Evolutionary conservation across 495 filamentous ascomycete species (phyloP), one percentile per base, ranked within the genome.

Genomic region (Penicillium silybi): DNA sequence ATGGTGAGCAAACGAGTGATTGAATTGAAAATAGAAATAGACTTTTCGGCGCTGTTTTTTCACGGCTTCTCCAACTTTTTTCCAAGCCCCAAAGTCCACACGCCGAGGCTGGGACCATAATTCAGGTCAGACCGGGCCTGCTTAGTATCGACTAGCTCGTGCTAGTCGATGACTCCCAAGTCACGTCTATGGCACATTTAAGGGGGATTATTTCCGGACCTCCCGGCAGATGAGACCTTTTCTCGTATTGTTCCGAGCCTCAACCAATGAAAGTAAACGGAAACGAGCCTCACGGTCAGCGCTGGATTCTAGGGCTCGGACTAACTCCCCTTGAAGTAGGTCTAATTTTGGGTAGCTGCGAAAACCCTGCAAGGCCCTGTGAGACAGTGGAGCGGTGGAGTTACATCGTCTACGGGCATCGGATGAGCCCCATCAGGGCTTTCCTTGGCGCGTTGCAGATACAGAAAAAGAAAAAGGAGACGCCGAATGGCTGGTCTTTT

Each of bases 351-450:
- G 29, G 11, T 26, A 32, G 39, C n/a, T 13, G 18, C 13, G 23
- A 25, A 19, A 38, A 25, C 11, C 41, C 16, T 19, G 46, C n/a
- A 41, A 45, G 39, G 15, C 11, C 34, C 16, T 10, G 34, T 44
- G 22, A 46, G 52, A 55, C 34, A 50, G 22, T 44, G 35, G 46
- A 32, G 23, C 35, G 25, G 52, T 49, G 52, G 52, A 42, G 44
- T 54, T 32, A 6, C 41, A 52, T 45, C 20, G 34, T 29, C 22
- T 43, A 13, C 25, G 19, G 8, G 34, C 16, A 7, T 29, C 15
- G 13, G 37, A 41, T n/a, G 11, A 37, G 17, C 16, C 43, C 20
- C 22, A 17, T 20, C 11, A 18, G 38, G 15, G 6, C 17, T 25
- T 42, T 25, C 22, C 20, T 43, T 43, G 19, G 23, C 37, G 32